Percentiles rank a stretch among this genome's conserved stretches.
Conservation (phyloP, 805 yeast genomes). For the Spathaspora passalidarum region DNA sequence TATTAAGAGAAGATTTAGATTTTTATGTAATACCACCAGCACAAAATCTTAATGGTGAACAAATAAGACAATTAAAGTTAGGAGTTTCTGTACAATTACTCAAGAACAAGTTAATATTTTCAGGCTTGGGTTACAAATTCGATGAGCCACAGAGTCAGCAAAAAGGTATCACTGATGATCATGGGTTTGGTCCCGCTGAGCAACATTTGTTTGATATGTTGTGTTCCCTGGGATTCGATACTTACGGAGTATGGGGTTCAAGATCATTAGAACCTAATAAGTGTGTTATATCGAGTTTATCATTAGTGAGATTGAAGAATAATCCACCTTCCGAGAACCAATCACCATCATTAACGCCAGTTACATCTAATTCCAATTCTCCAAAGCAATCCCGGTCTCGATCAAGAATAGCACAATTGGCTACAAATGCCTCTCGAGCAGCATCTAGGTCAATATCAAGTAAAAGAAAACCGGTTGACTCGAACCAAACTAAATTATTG, state of each 20-base stretch:
- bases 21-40: slow-evolving; percentile 84
- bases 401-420: slow-evolving; percentile 60
- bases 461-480: slow-evolving; percentile 30
- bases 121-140: slow-evolving; percentile 66
- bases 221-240: slow-evolving; percentile 78
- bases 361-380: slow-evolving; percentile 28
- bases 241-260: slow-evolving; percentile 78
- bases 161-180: slow-evolving; percentile 17
- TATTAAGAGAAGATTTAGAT: slow-evolving; percentile 90
- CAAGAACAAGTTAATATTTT: slow-evolving; percentile 60
- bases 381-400: slow-evolving; percentile 30
- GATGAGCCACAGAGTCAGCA: slow-evolving; percentile 7
- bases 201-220: slow-evolving; percentile 93
- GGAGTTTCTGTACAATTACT: slow-evolving; percentile 69
- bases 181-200: slow-evolving; percentile 80
- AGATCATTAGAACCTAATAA: slow-evolving; percentile 84
- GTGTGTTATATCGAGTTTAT: slow-evolving; percentile 82
- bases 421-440: slow-evolving; percentile 52
- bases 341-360: slow-evolving; percentile 43
- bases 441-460: slow-evolving; percentile 53
- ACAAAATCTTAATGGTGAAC: slow-evolving; percentile 50
- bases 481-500: slow-evolving; percentile 57
- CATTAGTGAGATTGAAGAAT: slow-evolving; percentile 57
- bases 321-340: slow-evolving; percentile 26
- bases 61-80: slow-evolving; percentile 66